Conservation (phyloP, 441 rosid species). For the Erodium texanum region DNA sequence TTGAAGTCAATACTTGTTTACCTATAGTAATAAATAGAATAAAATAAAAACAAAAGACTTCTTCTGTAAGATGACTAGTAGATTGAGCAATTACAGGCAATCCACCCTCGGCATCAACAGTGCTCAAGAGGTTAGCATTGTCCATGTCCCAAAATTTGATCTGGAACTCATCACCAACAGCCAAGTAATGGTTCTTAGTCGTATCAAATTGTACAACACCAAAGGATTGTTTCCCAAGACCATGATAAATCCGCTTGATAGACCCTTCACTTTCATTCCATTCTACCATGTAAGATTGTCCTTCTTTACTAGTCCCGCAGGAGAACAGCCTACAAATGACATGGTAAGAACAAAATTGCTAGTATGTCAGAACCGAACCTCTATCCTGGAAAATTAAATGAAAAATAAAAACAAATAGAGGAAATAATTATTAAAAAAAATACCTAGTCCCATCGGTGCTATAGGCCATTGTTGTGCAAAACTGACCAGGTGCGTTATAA, state of each 20-base stretch:
- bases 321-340: conserved; percentile 48
- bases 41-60: neutral
- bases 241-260: conserved; percentile 47
- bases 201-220: conserved; percentile 71
- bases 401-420: neutral
- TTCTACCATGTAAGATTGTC: conserved; percentile 66
- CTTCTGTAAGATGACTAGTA: neutral
- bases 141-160: conserved; percentile 79
- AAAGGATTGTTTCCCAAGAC: conserved; percentile 55
- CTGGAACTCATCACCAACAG: conserved; percentile 61
- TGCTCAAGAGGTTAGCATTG: conserved; percentile 36
- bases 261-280: conserved; percentile 88
- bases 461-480: conserved; percentile 63
- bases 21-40: neutral
- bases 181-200: conserved; percentile 60
- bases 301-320: conserved; percentile 70
- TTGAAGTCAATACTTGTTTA: conserved; percentile 3
- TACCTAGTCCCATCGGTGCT: conserved; percentile 79
- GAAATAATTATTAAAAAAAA: conserved; percentile 12
- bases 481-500: conserved; percentile 70
- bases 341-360: conserved; percentile 16
- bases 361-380: neutral
- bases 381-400: neutral
- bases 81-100: conserved; percentile 38
- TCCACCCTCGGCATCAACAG: conserved; percentile 61